phyloP scores from a whole-genome alignment of 2,329 filamentous ascomycete species.

The Pleoardoris graminearum region DNA sequence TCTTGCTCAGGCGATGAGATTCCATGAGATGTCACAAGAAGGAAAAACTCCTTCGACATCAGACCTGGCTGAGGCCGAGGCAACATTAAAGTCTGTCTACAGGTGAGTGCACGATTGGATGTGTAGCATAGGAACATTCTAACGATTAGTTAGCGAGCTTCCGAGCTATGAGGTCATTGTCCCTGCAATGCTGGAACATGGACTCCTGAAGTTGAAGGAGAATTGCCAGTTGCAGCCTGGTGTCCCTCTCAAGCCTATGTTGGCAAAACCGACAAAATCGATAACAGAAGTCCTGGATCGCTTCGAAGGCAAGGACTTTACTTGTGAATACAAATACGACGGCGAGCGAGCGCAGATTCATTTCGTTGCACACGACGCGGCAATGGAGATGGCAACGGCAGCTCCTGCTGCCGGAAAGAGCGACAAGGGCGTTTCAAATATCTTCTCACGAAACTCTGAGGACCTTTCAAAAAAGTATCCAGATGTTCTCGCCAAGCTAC shows the following conservation, averaged over 20 bases:
- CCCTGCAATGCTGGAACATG: slow-evolving; percentile 82
- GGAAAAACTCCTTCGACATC: slow-evolving; percentile 72
- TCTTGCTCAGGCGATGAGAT: slow-evolving; percentile 83
- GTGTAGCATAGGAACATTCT: slow-evolving; percentile 27
- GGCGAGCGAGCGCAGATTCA: slow-evolving; percentile 98
- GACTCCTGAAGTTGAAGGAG: slow-evolving; percentile 79
- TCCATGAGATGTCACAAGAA: slow-evolving; percentile 75
- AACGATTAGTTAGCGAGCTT: slow-evolving; percentile 68
- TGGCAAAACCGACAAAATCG: slow-evolving; percentile 97
- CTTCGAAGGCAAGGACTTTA: slow-evolving; percentile 93
- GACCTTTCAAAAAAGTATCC: slow-evolving; percentile 97
- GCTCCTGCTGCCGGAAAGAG: slow-evolving; percentile 66
- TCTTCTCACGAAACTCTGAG: slow-evolving; percentile 97
- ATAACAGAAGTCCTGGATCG: slow-evolving; percentile 97
- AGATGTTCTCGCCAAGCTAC: slow-evolving; percentile 85
- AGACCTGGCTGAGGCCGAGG: slow-evolving; percentile 81
- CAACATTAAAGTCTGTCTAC: slow-evolving; percentile 86
- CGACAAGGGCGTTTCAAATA: slow-evolving; percentile 77
- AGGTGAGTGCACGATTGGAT: slow-evolving; percentile 57
- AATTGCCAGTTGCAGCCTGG: slow-evolving; percentile 91
- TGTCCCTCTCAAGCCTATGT: slow-evolving; percentile 95
- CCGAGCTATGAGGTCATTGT: slow-evolving; percentile 96
- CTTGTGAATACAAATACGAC: slow-evolving; percentile 99
- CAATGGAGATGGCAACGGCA: slow-evolving; percentile 65
- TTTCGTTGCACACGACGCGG: slow-evolving; percentile 82